Conservation (phyloP, 768 basidiomycete genomes). For the Pisolithus tinctorius region DNA sequence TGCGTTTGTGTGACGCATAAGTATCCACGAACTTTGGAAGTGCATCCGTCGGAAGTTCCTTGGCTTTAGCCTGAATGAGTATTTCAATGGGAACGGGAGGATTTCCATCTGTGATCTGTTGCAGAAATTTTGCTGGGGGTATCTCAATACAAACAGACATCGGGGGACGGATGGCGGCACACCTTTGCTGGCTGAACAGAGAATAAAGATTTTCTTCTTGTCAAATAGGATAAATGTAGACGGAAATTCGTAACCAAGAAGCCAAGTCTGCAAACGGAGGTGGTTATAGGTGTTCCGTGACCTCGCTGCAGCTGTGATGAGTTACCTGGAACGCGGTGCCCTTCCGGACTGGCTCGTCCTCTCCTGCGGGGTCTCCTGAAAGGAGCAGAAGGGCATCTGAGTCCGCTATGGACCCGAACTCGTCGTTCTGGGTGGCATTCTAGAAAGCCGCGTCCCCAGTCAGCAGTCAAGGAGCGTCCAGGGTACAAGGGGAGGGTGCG, state of each 20-base stretch:
- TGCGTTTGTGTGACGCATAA: slow-evolving; percentile 55
- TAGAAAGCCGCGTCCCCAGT: slow-evolving; percentile 19
- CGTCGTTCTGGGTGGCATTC: slow-evolving; percentile 64
- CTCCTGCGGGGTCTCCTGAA: slow-evolving; percentile 72
- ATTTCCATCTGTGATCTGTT: slow-evolving; percentile 61
- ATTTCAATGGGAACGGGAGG: slow-evolving; percentile 66
- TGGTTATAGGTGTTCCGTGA: slow-evolving; percentile 3
- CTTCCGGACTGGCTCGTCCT: slow-evolving; percentile 88
- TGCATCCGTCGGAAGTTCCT: slow-evolving; percentile 71
- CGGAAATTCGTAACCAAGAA: slow-evolving; percentile 96
- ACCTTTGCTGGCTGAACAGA: slow-evolving; percentile 92
- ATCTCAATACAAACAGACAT: slow-evolving; percentile 5
- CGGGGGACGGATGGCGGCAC: slow-evolving; percentile 8
- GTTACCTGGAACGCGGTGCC: slow-evolving; percentile 87
- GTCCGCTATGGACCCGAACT: slow-evolving; percentile 61
- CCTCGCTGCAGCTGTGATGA: not conserved
- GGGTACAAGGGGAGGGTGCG: not conserved
- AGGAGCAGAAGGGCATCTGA: slow-evolving; percentile 64
- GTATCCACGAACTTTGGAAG: slow-evolving; percentile 59
- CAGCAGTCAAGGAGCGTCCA: slow-evolving; percentile 9
- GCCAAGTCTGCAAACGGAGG: slow-evolving; percentile 66
- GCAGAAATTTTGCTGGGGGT: slow-evolving; percentile 70
- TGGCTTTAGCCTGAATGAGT: slow-evolving; percentile 69
- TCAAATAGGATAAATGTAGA: slow-evolving; percentile 85
- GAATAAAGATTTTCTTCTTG: slow-evolving; percentile 65